Evolutionary conservation across 2,329 filamentous ascomycete species (phyloP).

Genomic region (Didymellaceae sp.): DNA sequence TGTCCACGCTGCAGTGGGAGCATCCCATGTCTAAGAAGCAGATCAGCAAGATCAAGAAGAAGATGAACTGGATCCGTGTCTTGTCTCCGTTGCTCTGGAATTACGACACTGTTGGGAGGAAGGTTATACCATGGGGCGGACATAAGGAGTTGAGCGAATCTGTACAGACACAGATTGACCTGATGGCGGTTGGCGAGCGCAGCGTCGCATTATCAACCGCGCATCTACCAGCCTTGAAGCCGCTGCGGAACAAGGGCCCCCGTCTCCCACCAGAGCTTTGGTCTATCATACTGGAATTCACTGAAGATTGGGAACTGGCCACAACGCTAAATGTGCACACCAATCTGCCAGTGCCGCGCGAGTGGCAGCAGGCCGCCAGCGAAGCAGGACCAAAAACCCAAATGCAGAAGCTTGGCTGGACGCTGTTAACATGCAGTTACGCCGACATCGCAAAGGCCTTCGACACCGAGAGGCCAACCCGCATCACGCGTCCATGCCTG

Average conservation of each 20-base stretch:
- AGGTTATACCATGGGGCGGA: constrained; percentile 60
- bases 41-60: constrained; percentile 78
- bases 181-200: constrained; percentile 76
- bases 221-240: constrained; percentile 41
- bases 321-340: constrained; percentile 82
- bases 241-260: constrained; percentile 47
- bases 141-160: constrained; percentile 76
- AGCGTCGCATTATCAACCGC: constrained; percentile 53
- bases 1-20: constrained; percentile 89
- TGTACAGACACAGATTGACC: constrained; percentile 77
- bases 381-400: constrained; percentile 72
- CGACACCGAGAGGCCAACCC: constrained; percentile 71
- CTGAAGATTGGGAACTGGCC: constrained; percentile 90
- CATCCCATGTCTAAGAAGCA: constrained; percentile 89
- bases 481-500: constrained; percentile 80
- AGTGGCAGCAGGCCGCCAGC: constrained; percentile 72
- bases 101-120: constrained; percentile 65
- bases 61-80: constrained; percentile 87
- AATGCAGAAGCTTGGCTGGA: constrained; percentile 83
- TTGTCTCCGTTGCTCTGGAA: constrained; percentile 84
- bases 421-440: constrained; percentile 75
- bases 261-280: constrained; percentile 83
- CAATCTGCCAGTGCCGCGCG: constrained; percentile 72
- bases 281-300: constrained; percentile 83
- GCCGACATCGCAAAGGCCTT: constrained; percentile 76